Evolutionary conservation across 2,329 filamentous ascomycete genomes (phyloP).

Genomic region (Clarireedia monteithiana): DNA sequence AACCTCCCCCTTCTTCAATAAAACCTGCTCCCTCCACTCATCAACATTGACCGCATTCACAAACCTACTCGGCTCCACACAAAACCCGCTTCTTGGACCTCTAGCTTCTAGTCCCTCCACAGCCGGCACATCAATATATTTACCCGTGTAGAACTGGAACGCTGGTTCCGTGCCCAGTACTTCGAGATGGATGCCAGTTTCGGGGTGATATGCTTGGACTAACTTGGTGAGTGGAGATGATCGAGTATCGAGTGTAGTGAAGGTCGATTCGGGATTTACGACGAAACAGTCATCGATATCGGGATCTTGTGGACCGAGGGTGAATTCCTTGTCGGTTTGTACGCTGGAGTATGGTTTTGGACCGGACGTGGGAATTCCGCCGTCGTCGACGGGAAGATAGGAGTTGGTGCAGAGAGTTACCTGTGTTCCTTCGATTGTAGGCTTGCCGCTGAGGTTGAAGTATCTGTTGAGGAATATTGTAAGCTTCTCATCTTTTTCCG

Average conservation of each 20-base stretch:
- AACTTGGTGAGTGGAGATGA: slow-evolving; percentile 55
- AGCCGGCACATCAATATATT: slow-evolving; percentile 70
- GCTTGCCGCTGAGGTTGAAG: slow-evolving; percentile 52
- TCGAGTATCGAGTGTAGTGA: slow-evolving; percentile 43
- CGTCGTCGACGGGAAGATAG: slow-evolving; percentile 67
- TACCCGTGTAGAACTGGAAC: slow-evolving; percentile 95
- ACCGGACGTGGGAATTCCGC: slow-evolving; percentile 62
- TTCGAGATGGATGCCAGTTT: slow-evolving; percentile 71
- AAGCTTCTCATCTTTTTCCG: not conserved
- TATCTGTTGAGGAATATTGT: slow-evolving; percentile 33
- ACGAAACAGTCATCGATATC: slow-evolving; percentile 90
- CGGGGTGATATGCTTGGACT: slow-evolving; percentile 65
- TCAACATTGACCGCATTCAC: slow-evolving; percentile 81
- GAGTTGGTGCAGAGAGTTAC: slow-evolving; percentile 49
- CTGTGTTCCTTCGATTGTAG: slow-evolving; percentile 55
- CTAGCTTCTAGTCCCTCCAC: slow-evolving; percentile 55
- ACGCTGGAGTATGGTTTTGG: slow-evolving; percentile 58
- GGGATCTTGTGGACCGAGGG: slow-evolving; percentile 56
- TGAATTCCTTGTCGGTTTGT: slow-evolving; percentile 59
- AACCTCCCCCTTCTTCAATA: slow-evolving; percentile 76
- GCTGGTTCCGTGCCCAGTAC: slow-evolving; percentile 87
- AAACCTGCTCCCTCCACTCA: slow-evolving; percentile 69
- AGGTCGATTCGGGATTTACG: slow-evolving; percentile 36
- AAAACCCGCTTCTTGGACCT: slow-evolving; percentile 68
- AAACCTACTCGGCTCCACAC: slow-evolving; percentile 84